Percentiles rank a stretch among this genome's conserved stretches.
These are phyloP conservation scores for Wickerhamiella hasegawae DNA, from an alignment of 805 yeast species.

Conservation along the genomic window DNA sequence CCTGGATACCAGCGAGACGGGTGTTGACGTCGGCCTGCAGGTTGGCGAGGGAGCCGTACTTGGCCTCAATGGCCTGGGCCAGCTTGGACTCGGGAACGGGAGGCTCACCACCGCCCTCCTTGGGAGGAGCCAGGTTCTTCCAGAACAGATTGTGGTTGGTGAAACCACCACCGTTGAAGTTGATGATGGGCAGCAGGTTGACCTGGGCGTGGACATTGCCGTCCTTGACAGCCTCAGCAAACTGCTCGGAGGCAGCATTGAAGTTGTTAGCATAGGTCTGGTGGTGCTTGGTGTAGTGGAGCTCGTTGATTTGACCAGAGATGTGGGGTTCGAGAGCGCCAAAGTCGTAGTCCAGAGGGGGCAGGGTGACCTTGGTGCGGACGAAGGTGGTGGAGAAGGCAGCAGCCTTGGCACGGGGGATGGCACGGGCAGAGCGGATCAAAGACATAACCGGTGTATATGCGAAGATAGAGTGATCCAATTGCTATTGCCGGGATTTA, in stretches of 20 bases:
- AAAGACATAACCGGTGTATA: not conserved
- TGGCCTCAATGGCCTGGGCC: slow-evolving; percentile 38
- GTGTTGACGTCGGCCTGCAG: slow-evolving; percentile 48
- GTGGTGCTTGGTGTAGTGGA: slow-evolving; percentile 80
- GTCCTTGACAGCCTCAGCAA: slow-evolving; percentile 42
- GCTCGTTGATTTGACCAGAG: slow-evolving; percentile 71
- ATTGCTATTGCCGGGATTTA: no score
- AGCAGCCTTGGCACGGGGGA: slow-evolving; percentile 71
- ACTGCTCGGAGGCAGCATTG: slow-evolving; percentile 63
- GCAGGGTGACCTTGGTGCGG: slow-evolving; percentile 58
- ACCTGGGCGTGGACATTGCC: slow-evolving; percentile 44
- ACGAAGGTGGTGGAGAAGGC: slow-evolving; percentile 87
- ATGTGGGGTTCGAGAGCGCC: slow-evolving; percentile 77
- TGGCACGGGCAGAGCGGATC: slow-evolving; percentile 16
- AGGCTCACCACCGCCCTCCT: slow-evolving; percentile 60
- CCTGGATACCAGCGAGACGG: slow-evolving; percentile 75
- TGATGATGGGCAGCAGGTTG: slow-evolving; percentile 53
- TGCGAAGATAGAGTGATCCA: not conserved
- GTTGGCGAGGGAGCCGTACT: slow-evolving; percentile 60
- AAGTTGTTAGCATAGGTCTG: slow-evolving; percentile 80
- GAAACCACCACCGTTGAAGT: slow-evolving; percentile 88
- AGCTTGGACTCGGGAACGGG: slow-evolving; percentile 40
- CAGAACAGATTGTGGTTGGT: slow-evolving; percentile 76
- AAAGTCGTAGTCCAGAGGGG: slow-evolving; percentile 71
- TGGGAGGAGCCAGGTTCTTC: slow-evolving; percentile 69